phyloP scores from a whole-genome alignment of 495 filamentous ascomycete species.

The Glonium stellatum region DNA sequence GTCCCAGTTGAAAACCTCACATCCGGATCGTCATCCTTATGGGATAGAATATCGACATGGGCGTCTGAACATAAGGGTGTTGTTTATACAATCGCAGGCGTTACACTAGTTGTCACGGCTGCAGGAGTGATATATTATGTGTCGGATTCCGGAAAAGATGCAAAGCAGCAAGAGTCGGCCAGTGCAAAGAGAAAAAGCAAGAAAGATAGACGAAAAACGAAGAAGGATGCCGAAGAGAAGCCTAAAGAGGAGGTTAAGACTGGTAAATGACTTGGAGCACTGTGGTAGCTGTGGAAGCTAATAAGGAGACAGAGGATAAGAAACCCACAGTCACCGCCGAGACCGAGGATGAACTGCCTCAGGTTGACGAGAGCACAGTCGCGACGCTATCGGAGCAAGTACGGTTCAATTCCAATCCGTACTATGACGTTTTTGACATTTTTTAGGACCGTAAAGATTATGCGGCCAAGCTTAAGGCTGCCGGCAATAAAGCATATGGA shows the following conservation, averaged over 20 bases:
- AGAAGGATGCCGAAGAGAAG: conserved; percentile 58
- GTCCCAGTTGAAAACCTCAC: conserved; percentile 33
- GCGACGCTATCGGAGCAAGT: conserved; percentile 61
- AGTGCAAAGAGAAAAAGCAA: conserved; percentile 47
- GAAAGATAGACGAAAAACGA: conserved; percentile 51
- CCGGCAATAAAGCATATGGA: conserved; percentile 94
- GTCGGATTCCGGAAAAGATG: conserved; percentile 39
- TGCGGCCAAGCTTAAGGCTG: conserved; percentile 83
- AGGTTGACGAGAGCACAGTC: conserved; percentile 75
- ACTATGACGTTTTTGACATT: conserved; percentile 15
- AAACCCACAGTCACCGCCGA: conserved; percentile 53
- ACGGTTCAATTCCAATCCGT: conserved; percentile 19
- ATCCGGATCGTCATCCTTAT: conserved; percentile 59
- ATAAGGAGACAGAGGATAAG: conserved; percentile 35
- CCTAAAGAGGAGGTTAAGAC: conserved; percentile 14
- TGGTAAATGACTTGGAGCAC: conserved; percentile 2
- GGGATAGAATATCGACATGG: conserved; percentile 87
- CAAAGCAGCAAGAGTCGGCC: conserved; percentile 7
- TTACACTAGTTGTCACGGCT: conserved; percentile 81
- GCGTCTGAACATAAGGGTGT: conserved; percentile 89
- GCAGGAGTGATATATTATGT: conserved; percentile 92
- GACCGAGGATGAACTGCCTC: conserved; percentile 68
- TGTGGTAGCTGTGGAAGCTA: background rate
- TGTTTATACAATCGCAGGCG: conserved; percentile 92
- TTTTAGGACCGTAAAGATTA: conserved; percentile 64